Conservation (phyloP, 805 yeast species). For the Isabelozyma heimii region DNA sequence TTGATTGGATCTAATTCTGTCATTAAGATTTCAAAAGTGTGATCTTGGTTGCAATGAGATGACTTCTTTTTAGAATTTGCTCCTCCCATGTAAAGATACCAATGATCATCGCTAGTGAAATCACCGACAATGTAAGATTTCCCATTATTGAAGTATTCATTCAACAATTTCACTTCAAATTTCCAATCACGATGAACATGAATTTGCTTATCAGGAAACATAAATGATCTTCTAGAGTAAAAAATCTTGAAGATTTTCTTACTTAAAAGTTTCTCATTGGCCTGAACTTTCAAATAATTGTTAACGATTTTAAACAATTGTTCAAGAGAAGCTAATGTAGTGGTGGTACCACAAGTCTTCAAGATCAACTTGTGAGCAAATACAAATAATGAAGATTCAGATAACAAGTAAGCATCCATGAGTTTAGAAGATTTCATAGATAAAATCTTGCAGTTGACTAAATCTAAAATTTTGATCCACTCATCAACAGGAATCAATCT, state of each 20-base stretch:
- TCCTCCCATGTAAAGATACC: conserved; percentile 83
- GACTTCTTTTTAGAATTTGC: background rate
- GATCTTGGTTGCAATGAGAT: conserved; percentile 37
- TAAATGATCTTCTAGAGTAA: conserved; percentile 86
- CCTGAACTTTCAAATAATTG: conserved; percentile 18
- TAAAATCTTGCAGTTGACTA: conserved; percentile 84
- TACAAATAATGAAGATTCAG: conserved; percentile 89
- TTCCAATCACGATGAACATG: conserved; percentile 84
- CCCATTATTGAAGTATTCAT: conserved; percentile 61
- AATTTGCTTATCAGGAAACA: conserved; percentile 86
- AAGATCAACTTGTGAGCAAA: conserved; percentile 80
- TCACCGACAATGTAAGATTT: conserved; percentile 73
- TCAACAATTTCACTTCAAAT: conserved; percentile 69
- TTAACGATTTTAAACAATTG: conserved; percentile 50
- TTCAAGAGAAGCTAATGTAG: conserved; percentile 75
- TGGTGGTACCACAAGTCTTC: conserved; percentile 96
- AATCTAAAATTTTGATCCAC: conserved; percentile 73
- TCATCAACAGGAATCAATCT: conserved; percentile 61
- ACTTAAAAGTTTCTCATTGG: conserved; percentile 23
- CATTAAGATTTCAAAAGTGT: conserved; percentile 89
- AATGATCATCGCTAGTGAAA: conserved; percentile 74
- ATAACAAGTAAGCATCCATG: conserved; percentile 80
- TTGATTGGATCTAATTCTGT: conserved; percentile 64
- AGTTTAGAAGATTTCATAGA: conserved; percentile 66
- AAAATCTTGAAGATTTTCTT: conserved; percentile 62